These are phyloP conservation scores for Rhynchosporium graminicola DNA, from an alignment of 2,329 filamentous ascomycete species.

Conservation along the genomic window DNA sequence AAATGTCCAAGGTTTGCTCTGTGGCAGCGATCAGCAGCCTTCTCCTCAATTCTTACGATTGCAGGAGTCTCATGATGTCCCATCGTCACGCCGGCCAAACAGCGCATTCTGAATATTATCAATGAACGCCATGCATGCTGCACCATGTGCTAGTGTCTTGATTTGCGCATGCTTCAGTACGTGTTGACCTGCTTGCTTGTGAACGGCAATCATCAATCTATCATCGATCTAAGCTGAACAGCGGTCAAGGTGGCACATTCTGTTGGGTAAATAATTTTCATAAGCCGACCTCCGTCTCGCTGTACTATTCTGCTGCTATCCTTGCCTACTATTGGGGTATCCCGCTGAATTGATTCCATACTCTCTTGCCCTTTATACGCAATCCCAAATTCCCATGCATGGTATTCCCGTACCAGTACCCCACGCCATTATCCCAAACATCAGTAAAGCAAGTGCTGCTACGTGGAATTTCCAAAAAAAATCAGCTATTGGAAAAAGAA, in stretches of 20 bases:
- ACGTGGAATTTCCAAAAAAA: neutral
- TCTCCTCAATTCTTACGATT: too few species aligned
- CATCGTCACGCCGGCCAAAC: too few species aligned
- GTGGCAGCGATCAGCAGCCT: too few species aligned
- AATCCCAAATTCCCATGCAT: neutral
- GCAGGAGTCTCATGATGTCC: neutral
- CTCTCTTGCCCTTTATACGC: neutral
- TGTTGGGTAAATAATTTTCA: neutral
- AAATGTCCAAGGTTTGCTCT: neutral
- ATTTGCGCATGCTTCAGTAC: too few species aligned
- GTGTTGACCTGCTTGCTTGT: too few species aligned
- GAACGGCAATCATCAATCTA: neutral
- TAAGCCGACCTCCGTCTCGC: neutral
- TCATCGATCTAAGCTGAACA: neutral
- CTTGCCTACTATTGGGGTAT: neutral
- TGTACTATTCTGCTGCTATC: neutral
- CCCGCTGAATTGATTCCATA: neutral
- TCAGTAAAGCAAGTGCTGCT: slow-evolving; percentile 11
- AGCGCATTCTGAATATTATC: too few species aligned
- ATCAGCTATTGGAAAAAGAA: neutral
- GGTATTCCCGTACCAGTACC: neutral
- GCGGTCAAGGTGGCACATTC: too few species aligned
- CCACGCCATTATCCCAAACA: neutral
- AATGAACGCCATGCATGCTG: too few species aligned
- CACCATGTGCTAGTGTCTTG: too few species aligned